Evolutionary conservation across 441 rosid species (phyloP), one percentile per base, ranked within the genome.

Genomic region (Erysimum cheiri): DNA sequence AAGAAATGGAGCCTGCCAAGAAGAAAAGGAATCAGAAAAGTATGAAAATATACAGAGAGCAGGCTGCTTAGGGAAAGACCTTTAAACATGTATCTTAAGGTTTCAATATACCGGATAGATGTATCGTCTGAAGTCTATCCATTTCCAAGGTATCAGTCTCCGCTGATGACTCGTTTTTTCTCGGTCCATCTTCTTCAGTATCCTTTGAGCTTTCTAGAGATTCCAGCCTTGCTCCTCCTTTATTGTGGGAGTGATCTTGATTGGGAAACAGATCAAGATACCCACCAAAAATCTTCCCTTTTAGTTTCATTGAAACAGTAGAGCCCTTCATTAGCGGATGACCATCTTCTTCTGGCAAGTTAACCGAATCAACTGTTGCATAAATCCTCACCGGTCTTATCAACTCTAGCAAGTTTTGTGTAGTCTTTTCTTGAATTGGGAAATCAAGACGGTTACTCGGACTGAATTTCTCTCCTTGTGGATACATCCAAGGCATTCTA

Each of bases 61-160:
- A 50, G 17, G 17, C 4, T 61, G 67, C 61, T 54, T 4, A 67
- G 12, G 36, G 3, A 26, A 36, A 6, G 29, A 63, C 48, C 43
- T 11, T 22, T 12, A 28, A 35, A 22, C 28, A 32, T 67, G 64
- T 11, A 50, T n/a, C 15, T 43, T 32, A 61, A 64, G 35, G 31
- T 57, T 36, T 35, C 31, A 52, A 56, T 69, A 15, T 85, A 92
- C 99, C 92, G 6, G 77, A 78, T 59, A 70, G 71, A 60, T 69
- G 80, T 37, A 74, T 81, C 57, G 65, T 79, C 36, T 47, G 73
- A 52, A 81, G 71, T 60, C 68, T 67, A 83, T 87, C 90, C 80
- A 87, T 76, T 52, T 85, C 96, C 88, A 88, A 80, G 54, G 86
- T 82, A 22, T 83, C 78, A 56, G 96, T 88, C 61, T 90, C 96